Base-by-base conservation (phyloP, 176 grass and related monocot species). In the Aegilops sharonensis region DNA sequence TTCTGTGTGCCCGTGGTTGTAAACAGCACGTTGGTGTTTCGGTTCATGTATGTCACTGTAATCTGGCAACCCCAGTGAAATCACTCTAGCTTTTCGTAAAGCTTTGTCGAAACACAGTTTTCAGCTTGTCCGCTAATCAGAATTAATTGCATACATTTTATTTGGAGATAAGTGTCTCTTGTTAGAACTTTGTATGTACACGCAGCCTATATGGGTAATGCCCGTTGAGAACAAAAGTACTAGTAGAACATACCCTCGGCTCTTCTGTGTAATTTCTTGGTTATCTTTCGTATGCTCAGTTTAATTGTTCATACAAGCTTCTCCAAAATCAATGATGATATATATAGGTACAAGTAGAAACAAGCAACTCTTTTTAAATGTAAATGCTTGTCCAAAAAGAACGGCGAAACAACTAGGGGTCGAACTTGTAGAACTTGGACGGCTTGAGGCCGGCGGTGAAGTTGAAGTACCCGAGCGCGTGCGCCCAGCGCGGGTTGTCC, bases 381-480 rank as follows among this genome's bases (percentile, higher is more conserved):
- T 86, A 56, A 43, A 68, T 11, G 11, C 40, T 37, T 20, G 11
- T 37, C 57, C 85, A 72, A 64, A 48, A 56, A 56, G 15, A 52
- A 17, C 11, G 5, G 15, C 14, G 2, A 59, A 59, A 59, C 18
- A 8, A 25, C 70, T 73, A 43, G n/a, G 21, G 11, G 69, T 87
- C 14, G n/a, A 91, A 69, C 36, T 91, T 85, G 68, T 94, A 92
- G 75, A 86, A 86, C 69, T 88, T 89, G 40, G 88, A 91, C 0
- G 90, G 25, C 78, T 94, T 30, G 50, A 95, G 85, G 2, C 42
- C 57, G 0, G 39, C 67, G 25, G 96, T 95, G 29, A 91, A 86
- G 67, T 98, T 95, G 91, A 98, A 98, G 85, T 94, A 93, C 35
- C 72, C 74, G 65, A 98, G 87, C 27, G 93, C 83, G 78, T 61